Evolutionary conservation across 2,329 filamentous ascomycete genomes (phyloP), one percentile per base, ranked within the genome.

Genomic region (Sclerotinia nivalis): DNA sequence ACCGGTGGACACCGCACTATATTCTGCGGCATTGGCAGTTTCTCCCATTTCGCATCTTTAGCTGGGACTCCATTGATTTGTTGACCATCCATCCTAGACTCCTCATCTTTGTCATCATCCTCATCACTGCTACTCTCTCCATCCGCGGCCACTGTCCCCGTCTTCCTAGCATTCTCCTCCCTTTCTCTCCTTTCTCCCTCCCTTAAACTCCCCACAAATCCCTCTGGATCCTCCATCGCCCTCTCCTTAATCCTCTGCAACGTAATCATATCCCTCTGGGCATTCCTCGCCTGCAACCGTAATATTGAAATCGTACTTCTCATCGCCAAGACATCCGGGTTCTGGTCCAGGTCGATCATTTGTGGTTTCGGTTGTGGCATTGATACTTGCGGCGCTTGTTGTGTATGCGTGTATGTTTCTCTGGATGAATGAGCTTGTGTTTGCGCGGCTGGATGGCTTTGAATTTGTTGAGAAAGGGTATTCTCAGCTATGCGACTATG

Each of bases 311-410:
- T 93, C 59, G 94, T 92, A 37, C 91, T 92, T 74, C 91, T 89
- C 71, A 97, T 85, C 7, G 95, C 95, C 71, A 97, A 90, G 34
- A 91, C 93, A 82, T 98, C 95, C 10, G 93, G 89, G 77, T 97
- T 97, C 69, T 82, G 80, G 73, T 86, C 84, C 71, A 89, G 88
- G 74, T 86, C 83, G 70, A 90, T 83, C 58, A 87, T 83, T 56
- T 83, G 80, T 0, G 84, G 84, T 20, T 75, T 66, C 1, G 77
- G 77, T 2, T 82, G 81, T 0, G 81, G 77, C 49, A 84, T 80
- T 50, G 79, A 79, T 47, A 77, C 75, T 71, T 82, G 82, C 31
- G 79, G 77, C 10, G 37, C 34, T 10, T 80, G 79, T 70, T 85
- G 83, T 18, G 80, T 76, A 75, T 87, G 85, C 10, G 84, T 82